Conservation (phyloP, 306 rosid genomes). For the Rosa multiflora region DNA sequence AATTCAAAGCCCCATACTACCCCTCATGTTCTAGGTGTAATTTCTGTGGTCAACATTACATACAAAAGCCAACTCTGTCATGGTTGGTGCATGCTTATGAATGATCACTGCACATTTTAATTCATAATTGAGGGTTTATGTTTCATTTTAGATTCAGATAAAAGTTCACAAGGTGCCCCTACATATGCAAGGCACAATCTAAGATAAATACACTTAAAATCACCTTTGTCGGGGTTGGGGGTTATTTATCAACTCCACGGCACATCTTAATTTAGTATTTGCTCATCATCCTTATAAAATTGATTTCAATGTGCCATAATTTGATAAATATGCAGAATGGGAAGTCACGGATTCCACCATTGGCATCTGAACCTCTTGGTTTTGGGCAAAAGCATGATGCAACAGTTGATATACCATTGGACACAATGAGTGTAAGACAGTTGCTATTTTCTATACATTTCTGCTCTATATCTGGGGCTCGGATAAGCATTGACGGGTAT, state of each 20-base stretch:
- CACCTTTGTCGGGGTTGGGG: not conserved
- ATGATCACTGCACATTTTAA: not conserved
- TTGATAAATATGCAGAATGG: slow-evolving; percentile 58
- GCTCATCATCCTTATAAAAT: not conserved
- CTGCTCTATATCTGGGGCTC: slow-evolving; percentile 23
- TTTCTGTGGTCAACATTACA: not conserved
- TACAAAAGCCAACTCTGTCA: not conserved
- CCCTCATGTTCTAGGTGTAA: not conserved
- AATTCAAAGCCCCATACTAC: not conserved
- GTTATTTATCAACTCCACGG: not conserved
- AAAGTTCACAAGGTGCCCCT: not conserved
- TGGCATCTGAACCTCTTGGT: slow-evolving; percentile 63
- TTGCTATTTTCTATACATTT: slow-evolving; percentile 15
- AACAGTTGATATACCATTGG: slow-evolving; percentile 88
- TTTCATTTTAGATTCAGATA: not conserved
- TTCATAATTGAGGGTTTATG: not conserved
- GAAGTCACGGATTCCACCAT: slow-evolving; percentile 66
- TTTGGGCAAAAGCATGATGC: slow-evolving; percentile 91
- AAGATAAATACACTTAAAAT: not conserved
- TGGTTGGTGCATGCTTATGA: not conserved
- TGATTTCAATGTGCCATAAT: not conserved
- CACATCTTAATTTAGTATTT: not conserved
- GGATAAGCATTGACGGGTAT: slow-evolving; percentile 23
- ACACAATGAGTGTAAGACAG: slow-evolving; percentile 55
- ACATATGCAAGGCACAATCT: not conserved